Conservation (phyloP, 129 eudicot species). For the Saussurea involucrata region DNA sequence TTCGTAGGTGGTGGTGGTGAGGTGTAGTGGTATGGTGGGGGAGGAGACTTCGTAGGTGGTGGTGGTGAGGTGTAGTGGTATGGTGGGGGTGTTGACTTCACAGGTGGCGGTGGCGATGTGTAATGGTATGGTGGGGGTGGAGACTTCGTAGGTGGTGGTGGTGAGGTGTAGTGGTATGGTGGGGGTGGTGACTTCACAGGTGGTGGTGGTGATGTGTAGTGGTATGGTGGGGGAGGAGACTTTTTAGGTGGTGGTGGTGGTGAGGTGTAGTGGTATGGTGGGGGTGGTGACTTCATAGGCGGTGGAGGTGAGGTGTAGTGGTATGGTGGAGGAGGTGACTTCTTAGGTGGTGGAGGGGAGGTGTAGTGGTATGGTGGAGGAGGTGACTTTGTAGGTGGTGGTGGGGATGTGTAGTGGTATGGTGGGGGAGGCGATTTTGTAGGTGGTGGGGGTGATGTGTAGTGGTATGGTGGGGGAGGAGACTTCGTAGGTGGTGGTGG, state of each 20-base stretch:
- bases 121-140: constrained; percentile 31
- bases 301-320: constrained; percentile 26
- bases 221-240: constrained; percentile 22
- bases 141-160: constrained; percentile 16
- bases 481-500: constrained; percentile 15
- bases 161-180: constrained; percentile 24
- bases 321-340: constrained; percentile 21
- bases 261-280: constrained; percentile 21
- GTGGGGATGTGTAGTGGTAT: constrained; percentile 5
- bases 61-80: constrained; percentile 15
- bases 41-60: constrained; percentile 11
- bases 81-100: not conserved
- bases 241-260: constrained; percentile 8
- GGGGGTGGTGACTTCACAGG: constrained; percentile 15
- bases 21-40: constrained; percentile 16
- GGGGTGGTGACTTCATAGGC: constrained; percentile 9
- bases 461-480: constrained; percentile 24
- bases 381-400: constrained; percentile 17
- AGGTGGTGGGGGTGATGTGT: constrained; percentile 21
- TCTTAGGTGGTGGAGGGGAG: constrained; percentile 12
- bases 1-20: constrained; percentile 23
- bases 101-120: constrained; percentile 13
- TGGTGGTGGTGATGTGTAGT: constrained; percentile 21
- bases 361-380: constrained; percentile 29
- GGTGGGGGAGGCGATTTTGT: constrained; percentile 9